These are phyloP conservation scores for Silene latifolia DNA, from an alignment of 148 eudicot species.

Conservation along the genomic window DNA sequence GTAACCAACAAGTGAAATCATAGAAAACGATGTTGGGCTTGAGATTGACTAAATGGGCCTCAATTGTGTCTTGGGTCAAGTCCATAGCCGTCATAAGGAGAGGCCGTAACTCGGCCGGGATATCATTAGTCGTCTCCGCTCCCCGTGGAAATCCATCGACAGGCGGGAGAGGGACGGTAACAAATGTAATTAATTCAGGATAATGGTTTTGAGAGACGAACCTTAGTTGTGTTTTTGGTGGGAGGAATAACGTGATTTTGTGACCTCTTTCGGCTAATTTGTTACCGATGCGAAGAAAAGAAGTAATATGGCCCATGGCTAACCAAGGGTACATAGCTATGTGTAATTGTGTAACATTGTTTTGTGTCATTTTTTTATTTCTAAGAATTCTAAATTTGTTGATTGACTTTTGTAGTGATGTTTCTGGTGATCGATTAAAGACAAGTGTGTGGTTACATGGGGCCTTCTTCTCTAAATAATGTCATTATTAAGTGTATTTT, in stretches of 20 bases:
- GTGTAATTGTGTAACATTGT: not conserved
- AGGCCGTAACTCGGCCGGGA: slow-evolving; percentile 15
- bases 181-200: slow-evolving; percentile 29
- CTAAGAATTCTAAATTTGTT: no score
- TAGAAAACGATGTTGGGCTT: slow-evolving; percentile 30
- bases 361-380: no score
- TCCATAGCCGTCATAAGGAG: slow-evolving; percentile 36
- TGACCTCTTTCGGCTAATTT: slow-evolving; percentile 32
- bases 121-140: slow-evolving; percentile 38
- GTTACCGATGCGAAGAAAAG: slow-evolving; percentile 33
- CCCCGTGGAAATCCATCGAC: slow-evolving; percentile 36
- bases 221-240: slow-evolving; percentile 23
- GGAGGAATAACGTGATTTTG: slow-evolving; percentile 30
- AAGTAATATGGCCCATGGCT: slow-evolving; percentile 36
- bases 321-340: slow-evolving; percentile 44
- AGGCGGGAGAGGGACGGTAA: slow-evolving; percentile 31
- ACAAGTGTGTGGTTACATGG: no score
- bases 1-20: slow-evolving; percentile 37
- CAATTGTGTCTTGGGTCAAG: slow-evolving; percentile 23
- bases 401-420: no score
- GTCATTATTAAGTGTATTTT: no score
- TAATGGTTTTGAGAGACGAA: slow-evolving; percentile 29
- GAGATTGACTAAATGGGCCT: slow-evolving; percentile 17
- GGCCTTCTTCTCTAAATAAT: no score
- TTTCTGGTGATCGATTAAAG: no score